Conservation (phyloP, 768 basidiomycete species). For the Trametes maxima region DNA sequence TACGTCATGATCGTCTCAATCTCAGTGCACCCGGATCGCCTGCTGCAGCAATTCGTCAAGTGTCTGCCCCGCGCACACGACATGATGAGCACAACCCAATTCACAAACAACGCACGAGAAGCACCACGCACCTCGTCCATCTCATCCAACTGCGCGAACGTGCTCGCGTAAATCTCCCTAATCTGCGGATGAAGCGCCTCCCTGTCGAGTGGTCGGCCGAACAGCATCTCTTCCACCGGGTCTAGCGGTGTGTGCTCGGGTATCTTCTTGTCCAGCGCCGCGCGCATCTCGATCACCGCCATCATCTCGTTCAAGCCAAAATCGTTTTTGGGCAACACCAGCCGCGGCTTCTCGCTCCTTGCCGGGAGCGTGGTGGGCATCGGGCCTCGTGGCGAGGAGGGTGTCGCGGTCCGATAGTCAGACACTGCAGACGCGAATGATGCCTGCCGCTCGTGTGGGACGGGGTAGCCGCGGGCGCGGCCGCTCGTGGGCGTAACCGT, state of each 20-base stretch:
- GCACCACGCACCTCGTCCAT: slow-evolving; percentile 64
- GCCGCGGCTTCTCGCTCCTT: slow-evolving; percentile 31
- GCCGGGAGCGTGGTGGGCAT: slow-evolving; percentile 7
- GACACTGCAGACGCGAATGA: slow-evolving; percentile 80
- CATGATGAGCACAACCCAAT: neutral
- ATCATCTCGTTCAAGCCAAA: slow-evolving; percentile 88
- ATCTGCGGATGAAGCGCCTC: slow-evolving; percentile 70
- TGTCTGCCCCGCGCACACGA: slow-evolving; percentile 19
- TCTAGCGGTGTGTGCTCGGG: slow-evolving; percentile 44
- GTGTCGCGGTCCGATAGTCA: slow-evolving; percentile 44
- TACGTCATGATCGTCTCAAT: slow-evolving; percentile 7
- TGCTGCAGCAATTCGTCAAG: slow-evolving; percentile 34
- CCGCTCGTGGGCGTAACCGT: slow-evolving; percentile 44
- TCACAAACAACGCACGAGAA: slow-evolving; percentile 3
- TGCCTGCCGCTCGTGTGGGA: slow-evolving; percentile 52
- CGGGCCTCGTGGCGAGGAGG: slow-evolving; percentile 20
- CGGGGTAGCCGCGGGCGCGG: slow-evolving; percentile 1
- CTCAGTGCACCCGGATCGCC: slow-evolving; percentile 24
- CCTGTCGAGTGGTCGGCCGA: slow-evolving; percentile 64
- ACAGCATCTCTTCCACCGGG: slow-evolving; percentile 72
- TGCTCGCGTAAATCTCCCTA: slow-evolving; percentile 67
- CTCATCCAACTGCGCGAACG: slow-evolving; percentile 75
- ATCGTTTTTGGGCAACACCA: slow-evolving; percentile 70
- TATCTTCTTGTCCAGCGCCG: slow-evolving; percentile 38
- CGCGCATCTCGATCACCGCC: slow-evolving; percentile 78